Percentiles rank a stretch among this genome's conserved stretches.
Evolutionary conservation across 1,139 yeast species (phyloP).

Genomic region (Suhomyces panamericanus): DNA sequence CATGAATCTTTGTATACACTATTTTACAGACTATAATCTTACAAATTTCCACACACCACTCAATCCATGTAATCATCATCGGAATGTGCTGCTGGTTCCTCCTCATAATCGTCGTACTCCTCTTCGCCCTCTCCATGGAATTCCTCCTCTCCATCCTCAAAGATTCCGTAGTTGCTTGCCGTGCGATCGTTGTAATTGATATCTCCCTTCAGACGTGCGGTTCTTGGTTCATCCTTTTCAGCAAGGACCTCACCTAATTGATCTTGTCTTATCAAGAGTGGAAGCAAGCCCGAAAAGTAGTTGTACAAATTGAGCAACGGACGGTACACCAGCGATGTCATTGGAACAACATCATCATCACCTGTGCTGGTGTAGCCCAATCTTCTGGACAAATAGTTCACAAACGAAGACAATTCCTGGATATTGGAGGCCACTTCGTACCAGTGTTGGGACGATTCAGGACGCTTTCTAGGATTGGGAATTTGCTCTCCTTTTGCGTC

Average conservation of each 20-base stretch:
- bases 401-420: constrained; percentile 33
- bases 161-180: constrained; percentile 10
- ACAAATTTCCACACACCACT: constrained; percentile 1
- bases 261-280: constrained; percentile 25
- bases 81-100: constrained; percentile 11
- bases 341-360: constrained; percentile 18
- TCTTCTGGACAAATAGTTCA: constrained; percentile 25
- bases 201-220: constrained; percentile 18
- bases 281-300: constrained; percentile 25
- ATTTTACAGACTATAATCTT: constrained; percentile 6
- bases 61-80: constrained; percentile 17
- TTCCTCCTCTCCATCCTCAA: constrained; percentile 17
- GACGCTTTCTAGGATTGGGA: constrained; percentile 1
- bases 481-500: constrained; percentile 34
- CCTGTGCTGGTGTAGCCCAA: constrained; percentile 19
- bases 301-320: constrained; percentile 30
- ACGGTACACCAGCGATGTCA: constrained; percentile 27
- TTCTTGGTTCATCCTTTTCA: constrained; percentile 14
- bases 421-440: constrained; percentile 46
- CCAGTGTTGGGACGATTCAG: constrained; percentile 24
- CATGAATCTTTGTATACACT: constrained; percentile 6
- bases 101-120: constrained; percentile 21
- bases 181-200: constrained; percentile 16
- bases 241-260: constrained; percentile 8
- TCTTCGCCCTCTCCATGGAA: constrained; percentile 14